Evolutionary conservation across 1,284 basidiomycete species (phyloP).

Genomic region (Xerocomus nothofagi): DNA sequence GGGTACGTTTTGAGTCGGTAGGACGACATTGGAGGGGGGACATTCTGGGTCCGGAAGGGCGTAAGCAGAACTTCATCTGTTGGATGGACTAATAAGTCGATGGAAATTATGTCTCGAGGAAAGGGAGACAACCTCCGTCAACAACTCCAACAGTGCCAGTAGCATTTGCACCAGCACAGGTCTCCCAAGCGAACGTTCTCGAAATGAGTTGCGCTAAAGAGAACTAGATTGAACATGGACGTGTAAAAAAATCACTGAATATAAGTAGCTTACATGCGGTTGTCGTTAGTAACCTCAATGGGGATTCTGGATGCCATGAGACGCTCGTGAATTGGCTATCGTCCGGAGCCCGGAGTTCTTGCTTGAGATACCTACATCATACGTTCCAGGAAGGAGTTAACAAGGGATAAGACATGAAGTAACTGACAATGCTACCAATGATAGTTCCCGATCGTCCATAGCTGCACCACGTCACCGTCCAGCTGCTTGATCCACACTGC

Average conservation of each 20-base stretch:
- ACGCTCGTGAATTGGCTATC: slow-evolving; percentile 64
- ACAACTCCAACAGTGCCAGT: slow-evolving; percentile 87
- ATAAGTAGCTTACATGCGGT: slow-evolving; percentile 56
- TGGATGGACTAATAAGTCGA: slow-evolving; percentile 4
- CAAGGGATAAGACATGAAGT: background rate
- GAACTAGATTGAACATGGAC: background rate
- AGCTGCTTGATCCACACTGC: slow-evolving; percentile 82
- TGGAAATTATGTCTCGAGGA: slow-evolving; percentile 37
- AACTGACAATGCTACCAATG: slow-evolving; percentile 67
- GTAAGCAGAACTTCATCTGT: slow-evolving; percentile 80
- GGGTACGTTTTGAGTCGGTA: slow-evolving; percentile 51
- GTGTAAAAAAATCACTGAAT: background rate
- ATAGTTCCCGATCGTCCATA: slow-evolving; percentile 96
- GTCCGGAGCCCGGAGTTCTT: slow-evolving; percentile 69
- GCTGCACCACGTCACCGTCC: slow-evolving; percentile 80
- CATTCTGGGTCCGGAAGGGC: slow-evolving; percentile 90
- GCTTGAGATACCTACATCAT: slow-evolving; percentile 79
- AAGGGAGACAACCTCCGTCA: slow-evolving; percentile 74
- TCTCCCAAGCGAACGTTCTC: slow-evolving; percentile 77
- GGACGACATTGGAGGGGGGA: slow-evolving; percentile 95
- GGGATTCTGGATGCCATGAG: slow-evolving; percentile 86
- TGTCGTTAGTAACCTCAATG: slow-evolving; percentile 68
- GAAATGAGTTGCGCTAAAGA: slow-evolving; percentile 57
- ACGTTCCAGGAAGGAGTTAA: slow-evolving; percentile 12
- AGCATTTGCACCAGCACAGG: slow-evolving; percentile 71